These are phyloP conservation scores for Myxozyma sirexii DNA, from an alignment of 805 yeast genomes.

Conservation along the genomic window DNA sequence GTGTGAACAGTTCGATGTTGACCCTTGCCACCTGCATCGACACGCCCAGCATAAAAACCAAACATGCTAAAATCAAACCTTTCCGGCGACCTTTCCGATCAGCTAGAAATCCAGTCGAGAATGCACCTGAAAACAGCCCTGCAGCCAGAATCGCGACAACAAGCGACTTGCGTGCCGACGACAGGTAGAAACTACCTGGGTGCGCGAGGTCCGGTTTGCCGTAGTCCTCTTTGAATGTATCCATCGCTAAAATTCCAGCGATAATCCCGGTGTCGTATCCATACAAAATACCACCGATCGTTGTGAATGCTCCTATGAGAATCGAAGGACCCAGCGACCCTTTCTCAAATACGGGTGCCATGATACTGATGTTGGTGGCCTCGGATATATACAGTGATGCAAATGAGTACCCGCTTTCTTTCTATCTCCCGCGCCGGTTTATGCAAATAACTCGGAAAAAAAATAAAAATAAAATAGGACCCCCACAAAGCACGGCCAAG, in stretches of 20 bases:
- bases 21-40: constrained; percentile 78
- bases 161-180: constrained; percentile 20
- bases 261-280: constrained; percentile 91
- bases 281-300: constrained; percentile 86
- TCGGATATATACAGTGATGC: not conserved
- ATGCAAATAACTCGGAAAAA: no score
- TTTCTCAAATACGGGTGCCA: constrained; percentile 6
- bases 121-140: constrained; percentile 27
- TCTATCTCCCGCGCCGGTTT: no score
- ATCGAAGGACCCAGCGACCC: constrained; percentile 49
- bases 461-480: no score
- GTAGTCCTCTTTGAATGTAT: constrained; percentile 18
- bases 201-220: constrained; percentile 15
- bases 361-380: not conserved
- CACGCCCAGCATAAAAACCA: constrained; percentile 81
- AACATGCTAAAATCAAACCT: constrained; percentile 56
- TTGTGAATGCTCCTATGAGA: constrained; percentile 76
- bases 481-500: no score
- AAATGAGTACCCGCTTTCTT: not conserved
- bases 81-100: constrained; percentile 21
- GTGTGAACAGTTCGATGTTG: constrained; percentile 74
- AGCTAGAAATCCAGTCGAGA: constrained; percentile 21
- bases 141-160: constrained; percentile 22
- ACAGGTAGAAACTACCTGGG: constrained; percentile 11
- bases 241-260: constrained; percentile 77